Base-by-base conservation (phyloP, 2,329 filamentous ascomycete genomes). In the Pochonia chlamydosporia region DNA sequence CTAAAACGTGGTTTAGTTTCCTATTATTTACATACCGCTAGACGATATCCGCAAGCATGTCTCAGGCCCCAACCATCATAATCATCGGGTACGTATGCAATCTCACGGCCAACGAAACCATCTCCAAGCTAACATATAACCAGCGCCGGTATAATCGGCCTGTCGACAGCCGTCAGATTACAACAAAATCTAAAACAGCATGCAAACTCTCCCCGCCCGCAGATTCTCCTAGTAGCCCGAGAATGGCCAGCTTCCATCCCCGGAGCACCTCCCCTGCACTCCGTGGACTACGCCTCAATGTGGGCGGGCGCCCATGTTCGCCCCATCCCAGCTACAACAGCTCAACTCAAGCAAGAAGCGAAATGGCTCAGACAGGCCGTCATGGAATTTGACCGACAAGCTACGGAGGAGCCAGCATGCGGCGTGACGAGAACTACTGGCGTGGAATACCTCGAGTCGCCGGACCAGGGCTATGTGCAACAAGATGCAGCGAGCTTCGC, bases 281-380 rank as follows among this genome's bases (percentile, higher is more conserved):
- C 64, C 0, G 52, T 55, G 20, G 57, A 80, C 63, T 81, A 73
- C 57, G 74, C 77, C 13, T 80, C 77, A 25, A 75, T 76, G 44
- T 80, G 76, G 76, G 77, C 70, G 30, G 77, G 77, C 10, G 76
- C 77, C 2, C 75, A 81, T 56, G 76, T 78, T 52, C 69, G 76
- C 35, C 75, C 71, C 55, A 71, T 78, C 28, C 71, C 72, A 2
- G 62, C 57, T 2, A 57, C 57, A 6, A 64, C 62, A 5, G 52
- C 62, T 2, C 64, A 67, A 40, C 48, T 66, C 1, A 52, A 43
- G 5, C 59, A 58, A 18, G 64, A 67, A 46, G 64, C 64, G 1
- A 40, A 46, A 1, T 67, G 64, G 64, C 40, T 67, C 2, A 64
- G 54, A 46, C 28, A 48, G 2, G 61, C 64, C 0, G 54, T 58